Base-by-base conservation (phyloP, 192 early-diverging fungal genomes). In the Backusella australiensis region DNA sequence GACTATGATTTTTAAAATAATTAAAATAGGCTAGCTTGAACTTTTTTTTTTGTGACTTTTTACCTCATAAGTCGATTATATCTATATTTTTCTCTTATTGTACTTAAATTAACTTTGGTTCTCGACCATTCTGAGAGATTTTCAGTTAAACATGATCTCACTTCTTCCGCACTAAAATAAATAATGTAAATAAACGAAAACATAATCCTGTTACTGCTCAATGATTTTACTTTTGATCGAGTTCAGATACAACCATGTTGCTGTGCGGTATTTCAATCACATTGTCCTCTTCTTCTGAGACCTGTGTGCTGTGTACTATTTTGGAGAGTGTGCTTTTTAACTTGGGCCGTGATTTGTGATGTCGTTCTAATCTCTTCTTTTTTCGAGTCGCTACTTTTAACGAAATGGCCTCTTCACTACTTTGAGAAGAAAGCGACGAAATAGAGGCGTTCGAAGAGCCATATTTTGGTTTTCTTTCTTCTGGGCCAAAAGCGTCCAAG, bases 81-180 rank as follows among this genome's bases (percentile, higher is more conserved):
- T 35, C 77, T 41, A 59, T 78, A 78, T 41, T 78, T 78, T 12
- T 41, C 44, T 29, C 77, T 39, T 3, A 78, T 52, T 12, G 71
- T 78, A 17, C 77, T 78, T 35, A 78, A 65, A 49, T 78, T 70
- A 23, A 78, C 71, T 38, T 78, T 63, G 15, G 77, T 63, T 63
- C 56, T 63, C 56, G 56, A 29, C 56, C 56, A 63, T 63, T 63
- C 56, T 63, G 56, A 63, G 23, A 8, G 21, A 29, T 63, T 63
- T 63, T 63, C 56, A 23, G 21, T 29, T 12, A 63, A 63, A 29
- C 8, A 12, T 26, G 11, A 29, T 63, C 23, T 63, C 26, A 63
- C 56, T 63, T 63, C 56, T 63, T 63, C 56, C 26, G 56, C 56
- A 26, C 56, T 63, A 63, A 63, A 26, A 26, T 63, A 63, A 53